Percentiles rank a stretch among this genome's conserved stretches.
phyloP scores from a whole-genome alignment of 1,139 yeast genomes.

The Candida tropicalis region DNA sequence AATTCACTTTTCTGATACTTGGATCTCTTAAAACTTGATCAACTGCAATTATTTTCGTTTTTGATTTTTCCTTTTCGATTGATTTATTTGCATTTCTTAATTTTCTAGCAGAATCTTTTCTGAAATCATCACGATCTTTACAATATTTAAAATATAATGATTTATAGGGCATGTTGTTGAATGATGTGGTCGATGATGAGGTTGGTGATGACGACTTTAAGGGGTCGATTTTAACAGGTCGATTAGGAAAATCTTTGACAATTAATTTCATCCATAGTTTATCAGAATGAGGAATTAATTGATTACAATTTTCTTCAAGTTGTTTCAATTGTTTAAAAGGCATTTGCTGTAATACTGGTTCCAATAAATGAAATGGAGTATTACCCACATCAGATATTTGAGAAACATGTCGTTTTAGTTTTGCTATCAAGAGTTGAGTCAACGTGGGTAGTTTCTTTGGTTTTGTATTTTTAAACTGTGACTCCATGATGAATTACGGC shows the following conservation, averaged over 20 bases:
- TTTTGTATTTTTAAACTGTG: conserved; percentile 62
- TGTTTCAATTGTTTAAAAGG: conserved; percentile 48
- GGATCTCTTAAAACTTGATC: conserved; percentile 44
- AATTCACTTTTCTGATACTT: conserved; percentile 26
- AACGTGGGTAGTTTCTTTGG: conserved; percentile 37
- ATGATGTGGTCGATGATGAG: not conserved
- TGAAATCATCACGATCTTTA: conserved; percentile 46
- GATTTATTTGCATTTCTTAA: conserved; percentile 47
- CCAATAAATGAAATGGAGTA: conserved; percentile 51
- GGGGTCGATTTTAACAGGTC: conserved; percentile 26
- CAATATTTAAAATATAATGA: conserved; percentile 44
- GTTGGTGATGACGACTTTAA: conserved; percentile 3
- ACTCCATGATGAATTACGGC: not conserved
- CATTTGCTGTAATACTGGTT: conserved; percentile 45
- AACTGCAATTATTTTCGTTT: conserved; percentile 48
- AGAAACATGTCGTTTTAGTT: conserved; percentile 13
- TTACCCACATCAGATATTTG: conserved; percentile 44
- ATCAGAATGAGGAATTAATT: conserved; percentile 51
- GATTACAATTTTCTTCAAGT: conserved; percentile 48
- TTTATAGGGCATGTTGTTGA: conserved; percentile 40
- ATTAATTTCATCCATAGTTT: conserved; percentile 51
- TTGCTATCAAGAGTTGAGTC: conserved; percentile 12
- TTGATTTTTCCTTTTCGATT: conserved; percentile 44
- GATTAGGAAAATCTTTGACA: conserved; percentile 51
- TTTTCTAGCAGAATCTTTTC: conserved; percentile 53